Evolutionary conservation across 176 grass and related monocot genomes (phyloP).

Genomic region (Otatea glauca): DNA sequence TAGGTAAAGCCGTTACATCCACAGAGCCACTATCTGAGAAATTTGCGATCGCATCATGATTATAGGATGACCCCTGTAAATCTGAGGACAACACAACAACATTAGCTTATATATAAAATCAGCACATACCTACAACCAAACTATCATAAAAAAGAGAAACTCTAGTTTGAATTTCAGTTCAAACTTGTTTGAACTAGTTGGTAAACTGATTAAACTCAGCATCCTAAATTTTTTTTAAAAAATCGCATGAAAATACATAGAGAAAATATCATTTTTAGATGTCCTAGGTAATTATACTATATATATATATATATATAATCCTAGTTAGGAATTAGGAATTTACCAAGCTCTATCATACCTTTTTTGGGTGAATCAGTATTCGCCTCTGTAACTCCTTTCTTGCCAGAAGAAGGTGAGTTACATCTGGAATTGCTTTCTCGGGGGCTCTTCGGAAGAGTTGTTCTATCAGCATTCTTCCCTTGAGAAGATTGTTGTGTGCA

Average conservation of each 20-base stretch:
- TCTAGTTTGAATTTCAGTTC: too few species aligned
- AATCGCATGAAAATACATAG: too few species aligned
- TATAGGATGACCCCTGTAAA: constrained; percentile 13
- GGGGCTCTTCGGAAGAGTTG: constrained; percentile 21
- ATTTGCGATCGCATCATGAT: constrained; percentile 24
- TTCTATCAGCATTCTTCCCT: constrained; percentile 40
- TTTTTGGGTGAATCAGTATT: constrained; percentile 32
- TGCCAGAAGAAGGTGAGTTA: constrained; percentile 34
- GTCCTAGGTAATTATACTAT: too few species aligned
- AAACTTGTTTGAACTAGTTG: too few species aligned
- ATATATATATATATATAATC: neutral
- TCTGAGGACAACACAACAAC: constrained; percentile 34
- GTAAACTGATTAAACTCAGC: too few species aligned
- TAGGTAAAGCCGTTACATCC: constrained; percentile 17
- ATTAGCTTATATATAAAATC: neutral
- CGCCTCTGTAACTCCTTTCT: constrained; percentile 1
- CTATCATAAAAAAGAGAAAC: too few species aligned
- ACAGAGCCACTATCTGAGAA: constrained; percentile 29
- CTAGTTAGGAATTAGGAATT: constrained; percentile 10
- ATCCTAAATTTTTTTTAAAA: too few species aligned
- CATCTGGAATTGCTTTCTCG: constrained; percentile 52
- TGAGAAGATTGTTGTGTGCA: constrained; percentile 44
- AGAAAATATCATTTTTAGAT: too few species aligned
- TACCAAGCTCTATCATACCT: constrained; percentile 46
- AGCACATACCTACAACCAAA: too few species aligned